A percentile compares a stretch with the other conserved stretches of the same genome.
Evolutionary conservation across 306 rosid genomes (phyloP).

Genomic region (Quercus engelmannii): DNA sequence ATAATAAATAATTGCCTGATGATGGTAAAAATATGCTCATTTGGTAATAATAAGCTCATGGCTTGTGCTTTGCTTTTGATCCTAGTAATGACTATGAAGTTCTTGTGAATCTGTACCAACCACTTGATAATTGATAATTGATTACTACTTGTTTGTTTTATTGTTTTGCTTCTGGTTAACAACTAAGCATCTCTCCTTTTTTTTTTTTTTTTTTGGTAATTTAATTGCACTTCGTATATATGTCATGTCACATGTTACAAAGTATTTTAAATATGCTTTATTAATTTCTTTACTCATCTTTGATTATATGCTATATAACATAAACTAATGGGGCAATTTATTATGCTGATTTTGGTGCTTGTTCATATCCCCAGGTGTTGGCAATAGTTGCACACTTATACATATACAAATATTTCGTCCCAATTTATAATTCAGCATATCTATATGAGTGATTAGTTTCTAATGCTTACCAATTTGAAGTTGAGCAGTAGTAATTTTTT

Average conservation of each 20-base stretch:
- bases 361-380: background rate
- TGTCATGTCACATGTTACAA: background rate
- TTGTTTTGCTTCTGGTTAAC: background rate
- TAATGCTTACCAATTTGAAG: background rate
- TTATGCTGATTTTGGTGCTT: background rate
- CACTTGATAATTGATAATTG: constrained; percentile 1
- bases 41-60: background rate
- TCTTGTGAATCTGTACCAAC: background rate
- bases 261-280: background rate
- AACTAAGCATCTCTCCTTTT: no score
- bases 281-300: background rate
- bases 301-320: background rate
- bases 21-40: background rate
- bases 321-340: background rate
- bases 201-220: background rate
- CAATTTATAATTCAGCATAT: background rate
- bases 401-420: background rate
- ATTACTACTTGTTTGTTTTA: background rate
- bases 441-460: background rate
- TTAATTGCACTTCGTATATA: background rate
- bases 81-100: constrained; percentile 8
- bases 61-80: constrained; percentile 12
- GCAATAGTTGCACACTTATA: background rate
- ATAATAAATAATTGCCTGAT: constrained; percentile 8
- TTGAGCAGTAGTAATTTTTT: background rate